Percentiles rank a stretch among this genome's conserved stretches.
These are phyloP conservation scores for Schwanniomyces pseudopolymorphus DNA, from an alignment of 805 yeast genomes.

Conservation along the genomic window DNA sequence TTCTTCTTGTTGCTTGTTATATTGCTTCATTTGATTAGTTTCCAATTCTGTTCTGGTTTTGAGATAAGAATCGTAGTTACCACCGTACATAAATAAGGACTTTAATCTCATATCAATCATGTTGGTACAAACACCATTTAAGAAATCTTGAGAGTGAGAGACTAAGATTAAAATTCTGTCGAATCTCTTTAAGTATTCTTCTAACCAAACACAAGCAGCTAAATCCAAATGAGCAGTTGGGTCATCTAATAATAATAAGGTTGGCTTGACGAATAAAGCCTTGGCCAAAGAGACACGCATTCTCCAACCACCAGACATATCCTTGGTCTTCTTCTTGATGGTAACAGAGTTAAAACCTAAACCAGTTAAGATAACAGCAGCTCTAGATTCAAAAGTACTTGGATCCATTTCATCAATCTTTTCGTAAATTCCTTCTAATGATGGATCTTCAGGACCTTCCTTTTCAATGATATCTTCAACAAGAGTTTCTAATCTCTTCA, in stretches of 20 bases:
- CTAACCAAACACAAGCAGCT: slow-evolving; percentile 99
- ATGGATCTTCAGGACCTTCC: slow-evolving; percentile 91
- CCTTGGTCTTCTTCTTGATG: slow-evolving; percentile 91
- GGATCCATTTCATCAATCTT: slow-evolving; percentile 96
- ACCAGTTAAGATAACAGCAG: slow-evolving; percentile 94
- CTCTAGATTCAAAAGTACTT: slow-evolving; percentile 91
- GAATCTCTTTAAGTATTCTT: slow-evolving; percentile 92
- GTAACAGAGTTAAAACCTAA: slow-evolving; percentile 89
- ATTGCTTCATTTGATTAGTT: slow-evolving; percentile 97
- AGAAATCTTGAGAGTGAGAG: slow-evolving; percentile 98
- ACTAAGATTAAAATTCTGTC: slow-evolving; percentile 92
- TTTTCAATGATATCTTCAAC: slow-evolving; percentile 87
- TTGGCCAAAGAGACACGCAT: slow-evolving; percentile 99
- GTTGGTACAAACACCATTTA: slow-evolving; percentile 96
- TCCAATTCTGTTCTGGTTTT: slow-evolving; percentile 94
- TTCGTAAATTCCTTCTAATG: slow-evolving; percentile 87
- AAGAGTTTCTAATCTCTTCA: slow-evolving; percentile 84
- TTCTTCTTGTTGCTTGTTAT: slow-evolving; percentile 97
- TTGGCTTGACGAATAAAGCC: slow-evolving; percentile 97
- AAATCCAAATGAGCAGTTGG: slow-evolving; percentile 99
- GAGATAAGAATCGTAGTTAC: slow-evolving; percentile 96
- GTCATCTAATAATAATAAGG: slow-evolving; percentile 90
- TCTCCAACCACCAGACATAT: slow-evolving; percentile 99
- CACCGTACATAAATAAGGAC: slow-evolving; percentile 78
- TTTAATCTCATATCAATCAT: slow-evolving; percentile 97